Conservation (phyloP, 2,329 filamentous ascomycete species). For the Botryosphaeria dothidea region DNA sequence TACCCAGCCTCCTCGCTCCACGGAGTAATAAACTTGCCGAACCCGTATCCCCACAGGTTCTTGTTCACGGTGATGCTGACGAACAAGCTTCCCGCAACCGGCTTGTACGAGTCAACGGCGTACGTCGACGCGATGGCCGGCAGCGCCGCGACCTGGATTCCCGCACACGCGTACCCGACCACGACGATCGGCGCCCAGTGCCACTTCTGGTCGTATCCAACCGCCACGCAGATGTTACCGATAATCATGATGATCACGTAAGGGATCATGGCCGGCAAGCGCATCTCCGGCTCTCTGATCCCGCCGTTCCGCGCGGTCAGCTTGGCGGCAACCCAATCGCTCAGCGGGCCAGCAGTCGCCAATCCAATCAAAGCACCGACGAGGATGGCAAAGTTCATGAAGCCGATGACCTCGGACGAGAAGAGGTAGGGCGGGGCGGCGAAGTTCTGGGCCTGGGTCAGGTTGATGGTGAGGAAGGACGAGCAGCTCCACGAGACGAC, state of each 20-base stretch:
- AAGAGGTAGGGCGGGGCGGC: conserved; percentile 58
- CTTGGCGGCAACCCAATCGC: conserved; percentile 59
- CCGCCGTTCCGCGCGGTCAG: conserved; percentile 55
- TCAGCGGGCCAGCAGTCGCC: conserved; percentile 55
- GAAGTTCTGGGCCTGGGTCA: conserved; percentile 59
- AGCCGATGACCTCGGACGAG: conserved; percentile 51
- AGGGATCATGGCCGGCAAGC: conserved; percentile 57
- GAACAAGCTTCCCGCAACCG: conserved; percentile 60
- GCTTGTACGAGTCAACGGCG: conserved; percentile 65
- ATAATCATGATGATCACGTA: conserved; percentile 59
- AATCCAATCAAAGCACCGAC: conserved; percentile 57
- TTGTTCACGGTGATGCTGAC: conserved; percentile 65
- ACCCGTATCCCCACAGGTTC: conserved; percentile 64
- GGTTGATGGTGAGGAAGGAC: conserved; percentile 60
- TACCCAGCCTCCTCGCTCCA: conserved; percentile 53
- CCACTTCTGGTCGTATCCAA: conserved; percentile 57
- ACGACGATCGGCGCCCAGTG: conserved; percentile 59
- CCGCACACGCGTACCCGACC: conserved; percentile 58
- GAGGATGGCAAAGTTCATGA: conserved; percentile 60
- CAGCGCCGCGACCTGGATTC: conserved; percentile 61
- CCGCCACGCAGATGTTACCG: conserved; percentile 57
- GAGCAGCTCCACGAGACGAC: conserved; percentile 62
- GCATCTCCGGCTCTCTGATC: conserved; percentile 61
- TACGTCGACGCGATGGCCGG: conserved; percentile 62
- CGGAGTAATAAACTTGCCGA: conserved; percentile 56